Evolutionary conservation across 768 basidiomycete genomes (phyloP), one percentile per base, ranked within the genome.

Genomic region (Strobilomyces echinocephalus): DNA sequence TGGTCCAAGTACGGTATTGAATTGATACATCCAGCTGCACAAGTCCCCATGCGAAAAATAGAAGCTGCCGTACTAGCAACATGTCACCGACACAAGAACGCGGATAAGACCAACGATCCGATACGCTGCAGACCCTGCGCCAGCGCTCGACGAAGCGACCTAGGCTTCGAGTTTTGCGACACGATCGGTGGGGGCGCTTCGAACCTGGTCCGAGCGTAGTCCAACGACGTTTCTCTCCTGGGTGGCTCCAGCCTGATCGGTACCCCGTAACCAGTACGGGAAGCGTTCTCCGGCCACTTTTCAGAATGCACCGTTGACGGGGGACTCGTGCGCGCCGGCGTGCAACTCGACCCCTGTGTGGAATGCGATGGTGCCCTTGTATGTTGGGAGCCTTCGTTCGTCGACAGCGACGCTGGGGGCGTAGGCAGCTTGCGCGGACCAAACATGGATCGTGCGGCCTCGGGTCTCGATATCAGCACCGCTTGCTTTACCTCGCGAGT

Each of bases 381-480:
- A n/a, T 33, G 31, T 24, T 36, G 40, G 30, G 60, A 49, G 42
- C 39, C 49, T n/a, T 70, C 69, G 47, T 69, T 58, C 7, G 61
- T 69, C 45, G 52, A 60, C 44, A 59, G 48, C 14, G 61, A 64
- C 30, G 65, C 45, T 20, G 69, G 69, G 6, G 70, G 69, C 4
- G 67, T 70, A 46, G 70, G 66, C 16, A 72, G 64, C 54, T 64
- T 69, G 53, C 69, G 68, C 16, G 63, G 62, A 40, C 58, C 50
- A 57, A 55, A 57, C 15, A 60, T 59, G 15, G 60, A 54, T 51
- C 60, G 59, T 12, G 50, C 48, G 18, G 43, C 54, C 49, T 68
- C 66, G 3, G 60, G 62, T 55, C 45, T 63, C 28, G 58, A 31
- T 39, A 59, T 36, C 12, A 49, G 39, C 24, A 41, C 41, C 11